Evolutionary conservation across 129 eudicot species (phyloP).

Genomic region (Heracleum sosnowskyi): DNA sequence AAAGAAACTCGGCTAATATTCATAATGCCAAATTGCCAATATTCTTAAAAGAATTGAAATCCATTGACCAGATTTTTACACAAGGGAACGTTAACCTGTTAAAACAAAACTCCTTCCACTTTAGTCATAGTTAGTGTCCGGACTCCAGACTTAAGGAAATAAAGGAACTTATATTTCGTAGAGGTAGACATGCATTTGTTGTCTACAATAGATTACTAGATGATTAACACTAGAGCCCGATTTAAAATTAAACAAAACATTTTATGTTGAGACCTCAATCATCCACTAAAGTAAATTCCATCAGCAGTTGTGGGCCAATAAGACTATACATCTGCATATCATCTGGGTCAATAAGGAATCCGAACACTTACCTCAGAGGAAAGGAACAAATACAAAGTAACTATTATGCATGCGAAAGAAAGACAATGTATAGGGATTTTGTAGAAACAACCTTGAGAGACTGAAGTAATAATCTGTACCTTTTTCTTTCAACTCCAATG

Average conservation of each 20-base stretch:
- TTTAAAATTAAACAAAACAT: too few relatives aligned
- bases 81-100: too few relatives aligned
- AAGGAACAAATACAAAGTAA: too few relatives aligned
- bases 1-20: too few relatives aligned
- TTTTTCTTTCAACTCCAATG: too few relatives aligned
- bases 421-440: neutral
- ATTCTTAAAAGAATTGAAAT: too few relatives aligned
- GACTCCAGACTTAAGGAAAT: too few relatives aligned
- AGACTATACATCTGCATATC: neutral
- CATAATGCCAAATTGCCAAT: too few relatives aligned
- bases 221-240: neutral
- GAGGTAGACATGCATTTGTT: neutral
- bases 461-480: neutral
- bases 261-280: neutral
- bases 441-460: neutral
- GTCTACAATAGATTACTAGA: neutral
- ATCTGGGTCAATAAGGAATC: neutral
- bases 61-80: too few relatives aligned
- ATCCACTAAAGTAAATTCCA: neutral
- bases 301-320: neutral
- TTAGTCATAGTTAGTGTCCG: too few relatives aligned
- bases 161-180: neutral
- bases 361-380: neutral
- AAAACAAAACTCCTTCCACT: too few relatives aligned
- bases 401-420: neutral